A percentile compares a stretch with the other conserved stretches of the same genome.
These are phyloP conservation scores for Yamadazyma atlantica DNA, from an alignment of 1,139 yeast species.

Conservation along the genomic window DNA sequence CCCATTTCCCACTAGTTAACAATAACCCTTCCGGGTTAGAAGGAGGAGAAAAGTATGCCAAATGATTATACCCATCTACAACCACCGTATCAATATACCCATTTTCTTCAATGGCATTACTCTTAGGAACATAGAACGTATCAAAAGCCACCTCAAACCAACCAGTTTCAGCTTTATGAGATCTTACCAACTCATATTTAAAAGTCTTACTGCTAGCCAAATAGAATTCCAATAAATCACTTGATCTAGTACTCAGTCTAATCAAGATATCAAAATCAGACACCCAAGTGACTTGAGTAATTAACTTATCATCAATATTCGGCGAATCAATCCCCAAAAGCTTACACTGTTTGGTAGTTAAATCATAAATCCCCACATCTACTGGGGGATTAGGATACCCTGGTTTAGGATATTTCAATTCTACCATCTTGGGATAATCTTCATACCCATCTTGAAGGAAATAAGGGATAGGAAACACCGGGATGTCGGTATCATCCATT, in stretches of 20 bases:
- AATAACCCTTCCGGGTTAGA: slow-evolving; percentile 37
- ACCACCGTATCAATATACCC: slow-evolving; percentile 59
- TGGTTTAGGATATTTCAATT: slow-evolving; percentile 47
- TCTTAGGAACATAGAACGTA: slow-evolving; percentile 67
- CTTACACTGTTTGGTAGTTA: slow-evolving; percentile 14
- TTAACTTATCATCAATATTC: slow-evolving; percentile 28
- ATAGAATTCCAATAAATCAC: slow-evolving; percentile 42
- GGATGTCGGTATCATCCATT: slow-evolving; percentile 53
- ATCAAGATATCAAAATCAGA: slow-evolving; percentile 33
- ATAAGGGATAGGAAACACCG: slow-evolving; percentile 52
- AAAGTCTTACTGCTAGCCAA: slow-evolving; percentile 32
- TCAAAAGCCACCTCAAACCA: slow-evolving; percentile 84
- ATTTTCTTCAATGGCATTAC: slow-evolving; percentile 37
- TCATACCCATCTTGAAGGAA: slow-evolving; percentile 48
- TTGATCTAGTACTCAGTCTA: slow-evolving; percentile 44
- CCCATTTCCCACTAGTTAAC: slow-evolving; percentile 57
- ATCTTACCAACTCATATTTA: slow-evolving; percentile 34
- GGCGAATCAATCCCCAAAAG: slow-evolving; percentile 24
- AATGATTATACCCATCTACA: slow-evolving; percentile 53
- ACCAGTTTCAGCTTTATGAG: slow-evolving; percentile 39
- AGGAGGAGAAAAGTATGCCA: slow-evolving; percentile 59
- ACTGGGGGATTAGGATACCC: slow-evolving; percentile 46
- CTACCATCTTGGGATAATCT: slow-evolving; percentile 41
- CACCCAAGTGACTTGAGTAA: slow-evolving; percentile 48
- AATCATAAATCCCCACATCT: slow-evolving; percentile 37